phyloP scores from a whole-genome alignment of 2,329 filamentous ascomycete species.

The Colletotrichum aenigma region DNA sequence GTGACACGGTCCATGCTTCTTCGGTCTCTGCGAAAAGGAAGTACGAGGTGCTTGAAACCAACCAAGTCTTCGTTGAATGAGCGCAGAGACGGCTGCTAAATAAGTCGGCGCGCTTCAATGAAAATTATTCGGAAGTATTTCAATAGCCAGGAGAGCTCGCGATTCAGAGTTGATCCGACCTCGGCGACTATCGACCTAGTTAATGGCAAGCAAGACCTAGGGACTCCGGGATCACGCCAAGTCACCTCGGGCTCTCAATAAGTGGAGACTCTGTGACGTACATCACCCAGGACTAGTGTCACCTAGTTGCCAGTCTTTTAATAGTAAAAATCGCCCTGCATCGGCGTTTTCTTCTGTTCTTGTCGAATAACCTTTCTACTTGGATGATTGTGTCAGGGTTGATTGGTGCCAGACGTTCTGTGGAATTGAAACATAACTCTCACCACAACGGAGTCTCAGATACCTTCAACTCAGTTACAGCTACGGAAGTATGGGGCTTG shows the following conservation, averaged over 20 bases:
- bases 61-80: not conserved
- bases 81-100: not conserved
- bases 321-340: not conserved
- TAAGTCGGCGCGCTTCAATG: rapidly evolving
- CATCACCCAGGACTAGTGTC: not conserved
- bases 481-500: not conserved
- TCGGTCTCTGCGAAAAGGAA: not conserved
- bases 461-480: not conserved
- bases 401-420: rapidly evolving
- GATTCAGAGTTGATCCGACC: not conserved
- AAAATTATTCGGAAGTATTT: not conserved
- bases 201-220: not conserved
- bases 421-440: not conserved
- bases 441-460: not conserved
- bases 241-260: not conserved
- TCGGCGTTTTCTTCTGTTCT: not conserved
- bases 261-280: not conserved
- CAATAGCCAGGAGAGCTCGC: not conserved
- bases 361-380: not conserved
- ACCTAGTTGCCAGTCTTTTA: not conserved
- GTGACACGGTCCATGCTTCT: not conserved
- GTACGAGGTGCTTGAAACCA: rapidly evolving
- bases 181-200: not conserved
- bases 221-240: not conserved
- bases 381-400: not conserved